Conservation (phyloP, 441 rosid species). For the Erysimum cheiri region DNA sequence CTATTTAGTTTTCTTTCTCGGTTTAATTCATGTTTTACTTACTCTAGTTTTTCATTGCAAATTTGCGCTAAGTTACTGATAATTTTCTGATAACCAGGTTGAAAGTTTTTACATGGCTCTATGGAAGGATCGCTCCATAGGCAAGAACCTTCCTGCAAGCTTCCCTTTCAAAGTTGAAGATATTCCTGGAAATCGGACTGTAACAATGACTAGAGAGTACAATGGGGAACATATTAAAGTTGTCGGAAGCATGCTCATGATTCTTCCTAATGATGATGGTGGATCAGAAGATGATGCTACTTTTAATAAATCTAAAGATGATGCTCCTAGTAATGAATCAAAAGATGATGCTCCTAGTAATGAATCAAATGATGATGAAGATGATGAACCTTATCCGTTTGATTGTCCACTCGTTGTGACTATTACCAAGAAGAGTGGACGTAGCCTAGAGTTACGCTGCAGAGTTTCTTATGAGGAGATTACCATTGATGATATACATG, state of each 20-base stretch:
- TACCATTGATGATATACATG: slow-evolving; percentile 59
- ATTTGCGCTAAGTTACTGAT: neutral
- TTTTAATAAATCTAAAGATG: slow-evolving; percentile 36
- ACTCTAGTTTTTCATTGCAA: neutral
- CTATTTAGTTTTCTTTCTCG: neutral
- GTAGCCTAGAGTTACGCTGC: slow-evolving; percentile 61
- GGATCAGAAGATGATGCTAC: slow-evolving; percentile 26
- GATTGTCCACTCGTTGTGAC: slow-evolving; percentile 56
- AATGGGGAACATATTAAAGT: slow-evolving; percentile 68
- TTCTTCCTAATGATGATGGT: slow-evolving; percentile 33
- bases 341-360: too few relatives aligned
- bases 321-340: neutral
- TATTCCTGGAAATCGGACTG: slow-evolving; percentile 58
- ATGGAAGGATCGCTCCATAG: neutral
- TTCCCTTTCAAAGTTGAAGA: slow-evolving; percentile 81
- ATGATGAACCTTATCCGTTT: too few relatives aligned
- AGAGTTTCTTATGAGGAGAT: slow-evolving; percentile 65
- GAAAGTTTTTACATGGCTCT: neutral
- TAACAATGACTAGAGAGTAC: slow-evolving; percentile 63
- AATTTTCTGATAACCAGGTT: neutral
- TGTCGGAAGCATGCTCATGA: slow-evolving; percentile 67
- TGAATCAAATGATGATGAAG: neutral
- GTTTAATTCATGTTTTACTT: neutral
- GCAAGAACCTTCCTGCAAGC: slow-evolving; percentile 13
- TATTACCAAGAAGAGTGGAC: slow-evolving; percentile 62